Evolutionary conservation across 2,329 filamentous ascomycete genomes (phyloP), one percentile per base, ranked within the genome.

Genomic region (Gaeumannomyces sp.): DNA sequence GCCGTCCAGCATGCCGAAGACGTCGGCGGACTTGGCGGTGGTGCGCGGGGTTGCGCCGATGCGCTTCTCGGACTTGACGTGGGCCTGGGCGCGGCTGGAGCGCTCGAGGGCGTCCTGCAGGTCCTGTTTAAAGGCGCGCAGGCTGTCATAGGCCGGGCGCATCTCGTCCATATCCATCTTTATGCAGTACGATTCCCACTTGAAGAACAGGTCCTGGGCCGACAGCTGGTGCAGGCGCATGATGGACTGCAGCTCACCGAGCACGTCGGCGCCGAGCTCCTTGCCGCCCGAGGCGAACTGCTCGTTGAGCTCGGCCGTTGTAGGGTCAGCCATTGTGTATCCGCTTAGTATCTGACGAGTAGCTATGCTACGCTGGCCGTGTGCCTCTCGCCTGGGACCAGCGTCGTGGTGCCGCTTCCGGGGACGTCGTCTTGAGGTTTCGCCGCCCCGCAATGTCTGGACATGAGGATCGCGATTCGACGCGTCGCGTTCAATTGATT

Each of bases 121-220:
- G 72, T 91, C 89, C 73, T 92, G 90, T 76, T 97, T 97, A 74
- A 99, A 90, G 64, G 87, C 86, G 59, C 89, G 85, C 60, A 91
- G 85, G 0, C 85, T 89, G 53, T 89, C 85, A 58, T 96, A 81
- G 61, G 89, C 86, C 67, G 91, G 78, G 66, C 83, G 88, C 67
- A 88, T 88, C 65, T 92, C 90, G 65, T 96, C 92, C 61, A 86
- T 80, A 29, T 93, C 92, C 88, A 98, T 93, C 77, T 94, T 96
- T 74, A 99, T 89, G 76, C 91, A 93, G 81, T 97, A 98, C 0
- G 93, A 94, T 76, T 99, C 95, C 95, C 95, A 99, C 83, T 98
- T 98, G 86, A 92, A 97, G 77, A 92, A 97, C 31, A 98, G 82
- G 74, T 98, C 95, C 75, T 98, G 89, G 45, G 88, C 83, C 22